Evolutionary conservation across 2,329 filamentous ascomycete species (phyloP).

Genomic region (Scedosporium dehoogii): DNA sequence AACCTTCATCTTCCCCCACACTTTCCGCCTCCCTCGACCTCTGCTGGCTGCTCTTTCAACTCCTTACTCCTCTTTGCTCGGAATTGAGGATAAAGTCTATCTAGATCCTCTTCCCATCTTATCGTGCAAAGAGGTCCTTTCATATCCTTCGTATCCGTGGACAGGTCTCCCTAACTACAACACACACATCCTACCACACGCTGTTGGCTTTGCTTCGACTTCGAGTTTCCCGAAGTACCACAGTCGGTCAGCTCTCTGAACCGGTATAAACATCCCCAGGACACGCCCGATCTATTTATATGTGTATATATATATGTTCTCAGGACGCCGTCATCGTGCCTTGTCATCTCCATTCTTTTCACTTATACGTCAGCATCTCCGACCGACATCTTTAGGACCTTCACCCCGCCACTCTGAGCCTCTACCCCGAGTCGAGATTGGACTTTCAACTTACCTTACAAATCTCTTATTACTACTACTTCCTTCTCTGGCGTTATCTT

Average conservation of each 20-base stretch:
- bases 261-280: not conserved
- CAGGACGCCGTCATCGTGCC: not conserved
- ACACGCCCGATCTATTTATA: not conserved
- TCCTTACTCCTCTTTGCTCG: not conserved
- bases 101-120: not conserved
- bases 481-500: not conserved
- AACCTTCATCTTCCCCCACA: not conserved
- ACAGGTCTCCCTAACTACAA: not conserved
- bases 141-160: not conserved
- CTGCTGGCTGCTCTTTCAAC: not conserved
- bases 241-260: not conserved
- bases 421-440: no score
- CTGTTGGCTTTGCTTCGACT: not conserved
- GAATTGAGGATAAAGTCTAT: not conserved
- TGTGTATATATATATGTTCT: slow-evolving; percentile 3
- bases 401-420: no score
- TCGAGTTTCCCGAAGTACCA: not conserved
- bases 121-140: not conserved
- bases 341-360: not conserved
- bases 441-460: not conserved
- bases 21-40: not conserved
- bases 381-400: not conserved
- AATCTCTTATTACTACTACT: not conserved
- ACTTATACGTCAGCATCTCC: not conserved
- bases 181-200: not conserved